Evolutionary conservation across 108 stramenopile species (phyloP).

Genomic region (Nitzschia sp.): DNA sequence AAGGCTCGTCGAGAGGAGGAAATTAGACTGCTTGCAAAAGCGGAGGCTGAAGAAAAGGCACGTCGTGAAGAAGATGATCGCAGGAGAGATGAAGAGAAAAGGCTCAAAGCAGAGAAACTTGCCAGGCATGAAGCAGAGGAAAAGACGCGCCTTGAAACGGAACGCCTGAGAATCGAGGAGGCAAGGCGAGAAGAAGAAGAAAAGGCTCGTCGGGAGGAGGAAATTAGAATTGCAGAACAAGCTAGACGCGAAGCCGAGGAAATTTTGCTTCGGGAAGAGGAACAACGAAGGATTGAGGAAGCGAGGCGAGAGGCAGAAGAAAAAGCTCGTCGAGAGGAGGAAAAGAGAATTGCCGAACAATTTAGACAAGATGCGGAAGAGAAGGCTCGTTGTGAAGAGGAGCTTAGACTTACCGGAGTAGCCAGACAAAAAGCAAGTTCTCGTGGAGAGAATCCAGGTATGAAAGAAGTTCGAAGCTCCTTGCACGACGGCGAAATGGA

Average conservation of each 20-base stretch:
- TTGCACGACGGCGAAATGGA: too few relatives aligned
- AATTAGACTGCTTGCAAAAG: too few relatives aligned
- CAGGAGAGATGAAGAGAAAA: not conserved
- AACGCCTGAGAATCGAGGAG: not conserved
- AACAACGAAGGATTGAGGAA: too few relatives aligned
- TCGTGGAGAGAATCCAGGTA: too few relatives aligned
- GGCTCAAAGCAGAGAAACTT: not conserved
- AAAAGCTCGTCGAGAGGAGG: not conserved
- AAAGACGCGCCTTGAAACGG: not conserved
- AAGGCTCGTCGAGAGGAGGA: not conserved
- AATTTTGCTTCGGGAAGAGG: too few relatives aligned
- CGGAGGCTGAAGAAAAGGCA: conserved; percentile 7
- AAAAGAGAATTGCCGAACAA: not conserved
- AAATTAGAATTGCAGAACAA: not conserved
- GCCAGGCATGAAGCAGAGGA: not conserved
- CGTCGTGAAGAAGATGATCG: not conserved
- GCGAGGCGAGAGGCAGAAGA: not conserved
- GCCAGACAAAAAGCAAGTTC: too few relatives aligned
- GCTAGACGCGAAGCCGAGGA: not conserved
- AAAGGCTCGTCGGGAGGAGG: not conserved
- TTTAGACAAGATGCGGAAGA: not conserved
- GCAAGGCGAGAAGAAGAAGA: not conserved
- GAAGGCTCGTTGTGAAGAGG: not conserved
- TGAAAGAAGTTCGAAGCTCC: too few relatives aligned
- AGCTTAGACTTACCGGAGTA: not conserved